Evolutionary conservation across 2,329 filamentous ascomycete species (phyloP), one percentile per base, ranked within the genome.

Genomic region (Colletotrichum coccodes): DNA sequence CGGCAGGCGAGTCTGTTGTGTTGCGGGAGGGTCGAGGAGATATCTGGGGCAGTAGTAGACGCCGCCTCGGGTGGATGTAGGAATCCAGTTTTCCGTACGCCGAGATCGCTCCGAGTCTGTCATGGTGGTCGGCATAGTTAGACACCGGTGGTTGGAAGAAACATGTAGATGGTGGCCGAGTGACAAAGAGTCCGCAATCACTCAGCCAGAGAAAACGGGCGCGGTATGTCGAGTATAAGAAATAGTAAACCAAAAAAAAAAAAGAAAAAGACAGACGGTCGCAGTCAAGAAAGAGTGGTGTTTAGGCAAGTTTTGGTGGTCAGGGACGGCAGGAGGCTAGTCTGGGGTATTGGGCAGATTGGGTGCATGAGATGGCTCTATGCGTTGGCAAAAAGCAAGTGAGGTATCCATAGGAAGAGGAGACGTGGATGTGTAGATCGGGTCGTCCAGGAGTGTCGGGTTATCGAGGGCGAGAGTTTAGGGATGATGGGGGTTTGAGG

Each of bases 31-130:
- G 52, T 71, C 64, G 32, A 71, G 64, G 16, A 71, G 68, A 57
- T 67, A 71, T 62, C 60, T 60, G 32, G 74, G 73, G 23, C 76
- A 76, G 56, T 79, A 78, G 57, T 72, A 76, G 70, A 79, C 72
- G 68, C 76, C 76, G 58, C 67, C 70, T 28, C 61, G 50, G 47
- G 70, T 61, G 60, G 68, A 61, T 62, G 68, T 70, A 23, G 64
- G 65, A 64, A 71, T 64, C 70, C 70, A 71, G 36, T 64, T 68
- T 63, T 71, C 68, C 53, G 68, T 64, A 60, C 64, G 64, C 63
- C 64, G 58, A 62, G 59, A 46, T 68, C 61, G 68, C 61, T 64
- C 68, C 38, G 64, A 57, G 52, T 71, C 70, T 71, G 64, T 71
- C 70, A 71, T 71, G 58, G 47, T 71, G 64, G 47, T 54, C 56